Evolutionary conservation across 148 eudicot genomes (phyloP).

Genomic region (Cornus kousa): DNA sequence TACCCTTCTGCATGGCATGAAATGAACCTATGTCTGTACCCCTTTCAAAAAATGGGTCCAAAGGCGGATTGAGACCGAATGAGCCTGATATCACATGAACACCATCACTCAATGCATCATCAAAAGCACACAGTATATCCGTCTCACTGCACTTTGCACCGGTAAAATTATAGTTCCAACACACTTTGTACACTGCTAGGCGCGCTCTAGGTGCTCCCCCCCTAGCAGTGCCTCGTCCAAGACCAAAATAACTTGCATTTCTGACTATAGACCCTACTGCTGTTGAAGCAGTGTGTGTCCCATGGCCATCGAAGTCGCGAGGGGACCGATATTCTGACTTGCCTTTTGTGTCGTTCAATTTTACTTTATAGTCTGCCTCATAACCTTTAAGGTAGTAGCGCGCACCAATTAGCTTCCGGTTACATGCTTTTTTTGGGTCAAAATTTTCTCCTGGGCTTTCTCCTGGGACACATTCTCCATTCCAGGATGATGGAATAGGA

Average conservation of each 20-base stretch:
- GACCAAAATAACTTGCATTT: slow-evolving; percentile 30
- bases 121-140: slow-evolving; percentile 44
- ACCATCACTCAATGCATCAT: slow-evolving; percentile 46
- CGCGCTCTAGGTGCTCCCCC: slow-evolving; percentile 56
- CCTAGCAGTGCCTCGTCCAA: slow-evolving; percentile 40
- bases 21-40: slow-evolving; percentile 44
- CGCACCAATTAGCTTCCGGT: slow-evolving; percentile 45
- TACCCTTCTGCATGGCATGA: slow-evolving; percentile 43
- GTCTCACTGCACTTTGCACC: slow-evolving; percentile 30
- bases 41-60: slow-evolving; percentile 19
- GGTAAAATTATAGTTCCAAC: slow-evolving; percentile 27
- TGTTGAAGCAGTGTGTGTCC: slow-evolving; percentile 54
- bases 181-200: slow-evolving; percentile 46
- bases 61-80: slow-evolving; percentile 27
- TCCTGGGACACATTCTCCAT: slow-evolving; percentile 30
- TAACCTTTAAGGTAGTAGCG: slow-evolving; percentile 33
- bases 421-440: slow-evolving; percentile 35
- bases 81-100: slow-evolving; percentile 46
- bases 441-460: slow-evolving; percentile 24
- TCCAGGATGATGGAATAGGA: slow-evolving; percentile 34
- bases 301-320: slow-evolving; percentile 41
- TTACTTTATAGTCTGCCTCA: slow-evolving; percentile 20
- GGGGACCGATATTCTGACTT: slow-evolving; percentile 33
- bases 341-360: too few relatives aligned
- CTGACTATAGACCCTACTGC: slow-evolving; percentile 38